Conservation (phyloP, 306 rosid genomes). For the Corylus avellana region DNA sequence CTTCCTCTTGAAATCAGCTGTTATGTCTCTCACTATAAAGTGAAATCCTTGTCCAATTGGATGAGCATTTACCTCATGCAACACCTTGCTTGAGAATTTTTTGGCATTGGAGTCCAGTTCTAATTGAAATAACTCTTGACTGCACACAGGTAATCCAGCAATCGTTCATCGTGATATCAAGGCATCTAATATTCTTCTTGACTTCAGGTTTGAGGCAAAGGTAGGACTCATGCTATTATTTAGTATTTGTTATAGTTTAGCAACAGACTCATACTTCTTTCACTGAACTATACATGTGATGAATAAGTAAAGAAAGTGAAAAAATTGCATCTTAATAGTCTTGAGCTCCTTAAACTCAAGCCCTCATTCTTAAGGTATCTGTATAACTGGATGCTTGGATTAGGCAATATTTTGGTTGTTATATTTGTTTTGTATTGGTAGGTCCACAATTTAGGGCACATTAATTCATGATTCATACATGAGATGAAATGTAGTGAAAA, state of each 20-base stretch:
- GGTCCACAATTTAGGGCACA: neutral
- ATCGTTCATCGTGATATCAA: constrained; percentile 74
- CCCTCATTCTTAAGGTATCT: neutral
- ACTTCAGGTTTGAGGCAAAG: constrained; percentile 57
- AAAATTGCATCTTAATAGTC: too few relatives aligned
- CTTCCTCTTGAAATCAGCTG: neutral
- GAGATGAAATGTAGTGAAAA: neutral
- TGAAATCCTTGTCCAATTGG: neutral
- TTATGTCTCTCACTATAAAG: neutral
- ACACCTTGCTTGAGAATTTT: neutral
- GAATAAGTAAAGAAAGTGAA: neutral
- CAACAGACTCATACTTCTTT: neutral
- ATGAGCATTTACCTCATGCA: neutral
- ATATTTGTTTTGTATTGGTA: neutral
- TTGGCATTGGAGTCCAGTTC: neutral
- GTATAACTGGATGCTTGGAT: neutral
- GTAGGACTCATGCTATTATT: constrained; percentile 24
- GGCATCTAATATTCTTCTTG: constrained; percentile 68
- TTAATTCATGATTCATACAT: neutral
- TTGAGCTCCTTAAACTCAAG: too few relatives aligned
- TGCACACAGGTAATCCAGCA: constrained; percentile 58
- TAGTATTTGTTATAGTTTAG: neutral
- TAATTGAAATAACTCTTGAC: constrained; percentile 11
- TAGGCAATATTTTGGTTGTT: neutral
- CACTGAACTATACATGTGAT: neutral